Conservation (phyloP, 2,329 filamentous ascomycete species). For the Hirsutella minnesotensis region DNA sequence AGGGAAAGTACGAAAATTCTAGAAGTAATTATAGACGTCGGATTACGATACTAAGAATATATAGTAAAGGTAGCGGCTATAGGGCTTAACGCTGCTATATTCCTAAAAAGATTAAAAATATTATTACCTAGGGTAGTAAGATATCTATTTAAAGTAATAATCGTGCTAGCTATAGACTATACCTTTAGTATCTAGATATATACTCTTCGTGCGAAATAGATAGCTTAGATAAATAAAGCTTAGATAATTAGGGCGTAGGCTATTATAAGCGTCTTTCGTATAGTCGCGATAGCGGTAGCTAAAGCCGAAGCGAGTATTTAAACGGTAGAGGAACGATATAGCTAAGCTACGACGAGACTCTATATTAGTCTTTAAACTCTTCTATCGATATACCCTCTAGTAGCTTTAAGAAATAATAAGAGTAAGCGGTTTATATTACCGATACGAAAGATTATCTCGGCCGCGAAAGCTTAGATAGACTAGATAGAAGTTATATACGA, state of each 20-base stretch:
- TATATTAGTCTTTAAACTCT: no score
- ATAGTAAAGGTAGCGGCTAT: neutral
- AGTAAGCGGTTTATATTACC: neutral
- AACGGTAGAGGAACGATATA: neutral
- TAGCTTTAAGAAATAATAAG: neutral
- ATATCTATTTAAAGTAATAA: constrained; percentile 1
- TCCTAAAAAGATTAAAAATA: no score
- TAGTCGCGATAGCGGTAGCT: neutral
- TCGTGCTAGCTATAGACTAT: neutral
- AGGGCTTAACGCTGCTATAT: no score
- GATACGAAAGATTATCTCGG: neutral
- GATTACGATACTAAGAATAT: constrained; percentile 1
- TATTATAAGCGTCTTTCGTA: constrained; percentile 1
- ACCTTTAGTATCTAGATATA: neutral
- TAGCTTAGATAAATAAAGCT: neutral
- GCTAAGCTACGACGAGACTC: no score
- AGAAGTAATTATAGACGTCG: constrained; percentile 8
- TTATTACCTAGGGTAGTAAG: constrained; percentile 2
- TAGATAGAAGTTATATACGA: neutral
- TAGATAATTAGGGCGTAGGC: constrained; percentile 3
- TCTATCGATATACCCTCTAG: neutral
- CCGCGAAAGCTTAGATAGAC: no score
- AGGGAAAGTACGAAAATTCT: no score
- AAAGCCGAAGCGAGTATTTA: constrained; percentile 4
- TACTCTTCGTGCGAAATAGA: no score